Conservation (phyloP, 108 stramenopile genomes). For the Skeletonema menzelii region DNA sequence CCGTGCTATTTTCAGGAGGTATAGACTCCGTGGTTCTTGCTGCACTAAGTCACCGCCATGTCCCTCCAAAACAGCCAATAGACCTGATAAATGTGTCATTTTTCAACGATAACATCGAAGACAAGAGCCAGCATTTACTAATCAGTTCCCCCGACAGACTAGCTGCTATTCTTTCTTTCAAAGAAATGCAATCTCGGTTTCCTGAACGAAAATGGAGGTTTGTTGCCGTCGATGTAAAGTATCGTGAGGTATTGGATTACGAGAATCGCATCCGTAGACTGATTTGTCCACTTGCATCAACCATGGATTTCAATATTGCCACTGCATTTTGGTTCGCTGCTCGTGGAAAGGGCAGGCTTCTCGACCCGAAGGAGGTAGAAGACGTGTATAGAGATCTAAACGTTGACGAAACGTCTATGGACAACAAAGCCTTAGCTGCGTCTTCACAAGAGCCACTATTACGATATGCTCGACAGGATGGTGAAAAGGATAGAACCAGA, state of each 20-base stretch:
- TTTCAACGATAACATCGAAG: conserved; percentile 24
- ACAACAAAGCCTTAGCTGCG: neutral
- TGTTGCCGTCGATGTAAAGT: conserved; percentile 71
- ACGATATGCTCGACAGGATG: conserved; percentile 21
- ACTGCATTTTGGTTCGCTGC: conserved; percentile 95
- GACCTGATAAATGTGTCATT: conserved; percentile 94
- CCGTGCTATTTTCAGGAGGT: conserved; percentile 96
- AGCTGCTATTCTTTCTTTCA: conserved; percentile 79
- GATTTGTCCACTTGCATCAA: conserved; percentile 68
- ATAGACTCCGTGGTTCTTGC: conserved; percentile 95
- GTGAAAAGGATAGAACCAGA: neutral
- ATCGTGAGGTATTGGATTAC: conserved; percentile 65
- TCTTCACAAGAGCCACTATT: conserved; percentile 31
- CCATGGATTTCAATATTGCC: conserved; percentile 97
- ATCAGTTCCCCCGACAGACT: conserved; percentile 85
- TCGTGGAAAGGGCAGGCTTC: conserved; percentile 56
- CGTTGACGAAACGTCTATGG: neutral
- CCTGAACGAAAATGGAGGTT: conserved; percentile 72
- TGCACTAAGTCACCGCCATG: conserved; percentile 74
- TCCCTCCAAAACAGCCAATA: conserved; percentile 57
- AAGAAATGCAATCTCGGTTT: conserved; percentile 60
- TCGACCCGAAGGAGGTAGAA: conserved; percentile 9
- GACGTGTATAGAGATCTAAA: neutral
- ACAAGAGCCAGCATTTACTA: neutral
- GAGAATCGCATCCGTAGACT: conserved; percentile 69